A percentile compares a stretch with the other conserved stretches of the same genome.
Conservation (phyloP, 2,329 filamentous ascomycete species). For the Trichoderma atrobrunneum region DNA sequence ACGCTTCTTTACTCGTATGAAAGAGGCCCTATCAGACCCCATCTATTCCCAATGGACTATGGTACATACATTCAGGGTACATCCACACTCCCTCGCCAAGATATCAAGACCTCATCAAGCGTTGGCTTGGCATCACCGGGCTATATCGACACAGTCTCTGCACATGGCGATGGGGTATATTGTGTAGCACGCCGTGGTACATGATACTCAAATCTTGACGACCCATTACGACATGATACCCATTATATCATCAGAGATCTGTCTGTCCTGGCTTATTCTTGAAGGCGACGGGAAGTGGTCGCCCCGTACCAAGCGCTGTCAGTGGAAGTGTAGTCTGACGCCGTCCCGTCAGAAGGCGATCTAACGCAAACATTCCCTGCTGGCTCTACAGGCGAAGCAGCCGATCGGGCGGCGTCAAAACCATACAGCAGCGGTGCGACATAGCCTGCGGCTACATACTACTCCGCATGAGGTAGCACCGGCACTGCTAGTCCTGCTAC, state of each 20-base stretch:
- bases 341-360: not conserved
- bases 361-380: not conserved
- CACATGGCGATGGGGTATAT: not conserved
- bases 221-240: not conserved
- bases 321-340: not conserved
- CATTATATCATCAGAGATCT: not conserved
- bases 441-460: not conserved
- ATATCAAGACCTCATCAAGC: not conserved
- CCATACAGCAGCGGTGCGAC: not conserved
- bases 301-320: not conserved
- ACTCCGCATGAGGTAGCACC: slow-evolving; percentile 11
- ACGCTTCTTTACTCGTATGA: not conserved
- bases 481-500: not conserved
- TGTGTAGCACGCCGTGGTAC: not conserved
- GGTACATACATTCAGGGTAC: not conserved
- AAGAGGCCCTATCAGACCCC: not conserved
- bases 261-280: not conserved
- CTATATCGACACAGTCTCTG: not conserved
- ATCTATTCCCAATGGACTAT: not conserved
- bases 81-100: not conserved
- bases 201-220: not conserved
- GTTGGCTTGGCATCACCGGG: not conserved
- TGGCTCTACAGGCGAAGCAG: not conserved
- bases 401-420: slow-evolving; percentile 5
- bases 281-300: not conserved